Conservation (phyloP, 164 flowering plant genomes). For the Cinnamomum micranthum region DNA sequence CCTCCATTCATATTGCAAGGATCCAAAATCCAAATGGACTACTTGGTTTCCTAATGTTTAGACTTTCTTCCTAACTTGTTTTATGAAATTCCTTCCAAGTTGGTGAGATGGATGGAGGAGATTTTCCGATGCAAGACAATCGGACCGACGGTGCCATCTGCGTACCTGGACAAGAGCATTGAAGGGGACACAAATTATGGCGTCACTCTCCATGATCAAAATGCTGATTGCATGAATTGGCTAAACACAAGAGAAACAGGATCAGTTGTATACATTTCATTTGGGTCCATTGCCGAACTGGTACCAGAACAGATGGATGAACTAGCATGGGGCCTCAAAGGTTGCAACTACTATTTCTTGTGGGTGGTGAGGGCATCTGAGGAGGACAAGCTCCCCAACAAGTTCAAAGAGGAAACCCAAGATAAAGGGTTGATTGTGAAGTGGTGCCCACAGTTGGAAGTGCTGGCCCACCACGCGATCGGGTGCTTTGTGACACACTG, state of each 20-base stretch:
- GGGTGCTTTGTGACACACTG: constrained; percentile 8
- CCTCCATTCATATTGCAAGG: too few species aligned
- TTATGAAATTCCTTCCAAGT: constrained; percentile 7
- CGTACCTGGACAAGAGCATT: constrained; percentile 21
- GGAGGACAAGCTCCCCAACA: neutral
- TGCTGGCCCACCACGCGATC: constrained; percentile 1
- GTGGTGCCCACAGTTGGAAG: constrained; percentile 5
- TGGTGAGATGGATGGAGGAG: constrained; percentile 16
- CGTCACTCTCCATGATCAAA: constrained; percentile 12
- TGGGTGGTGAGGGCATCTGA: neutral
- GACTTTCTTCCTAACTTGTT: too few species aligned
- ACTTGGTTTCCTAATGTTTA: too few species aligned
- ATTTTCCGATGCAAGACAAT: constrained; percentile 18
- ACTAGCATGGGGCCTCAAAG: neutral
- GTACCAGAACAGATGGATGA: neutral
- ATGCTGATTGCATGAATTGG: constrained; percentile 2
- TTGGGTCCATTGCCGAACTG: neutral
- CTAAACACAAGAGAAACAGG: neutral
- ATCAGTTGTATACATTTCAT: neutral
- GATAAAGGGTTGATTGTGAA: constrained; percentile 1
- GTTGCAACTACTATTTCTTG: neutral
- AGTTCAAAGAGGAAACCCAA: neutral
- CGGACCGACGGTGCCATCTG: constrained; percentile 36
- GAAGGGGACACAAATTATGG: constrained; percentile 21
- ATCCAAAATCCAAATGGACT: too few species aligned